phyloP scores from a whole-genome alignment of 306 rosid genomes.

The Cercis canadensis region DNA sequence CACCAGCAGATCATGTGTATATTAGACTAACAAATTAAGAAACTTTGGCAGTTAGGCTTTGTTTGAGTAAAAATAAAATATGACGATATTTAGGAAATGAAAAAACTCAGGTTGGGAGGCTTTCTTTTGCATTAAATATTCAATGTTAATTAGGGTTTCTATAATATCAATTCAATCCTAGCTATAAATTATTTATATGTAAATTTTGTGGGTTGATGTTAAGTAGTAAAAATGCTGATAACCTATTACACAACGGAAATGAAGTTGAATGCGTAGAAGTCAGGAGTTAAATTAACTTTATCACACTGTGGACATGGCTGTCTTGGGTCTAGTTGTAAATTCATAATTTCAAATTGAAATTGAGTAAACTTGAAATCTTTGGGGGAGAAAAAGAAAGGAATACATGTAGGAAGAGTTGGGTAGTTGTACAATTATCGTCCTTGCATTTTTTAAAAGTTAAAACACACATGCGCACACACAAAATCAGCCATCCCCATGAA shows the following conservation, averaged over 20 bases:
- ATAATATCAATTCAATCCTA: too few species aligned
- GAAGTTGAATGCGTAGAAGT: not conserved
- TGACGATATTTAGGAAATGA: too few species aligned
- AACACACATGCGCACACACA: not conserved
- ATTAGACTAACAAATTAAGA: not conserved
- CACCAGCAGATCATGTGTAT: not conserved
- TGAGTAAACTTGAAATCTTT: not conserved
- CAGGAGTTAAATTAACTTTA: not conserved
- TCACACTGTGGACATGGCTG: not conserved
- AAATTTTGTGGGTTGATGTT: too few species aligned
- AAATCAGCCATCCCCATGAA: not conserved
- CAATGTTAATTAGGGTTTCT: too few species aligned
- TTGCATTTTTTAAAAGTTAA: too few species aligned
- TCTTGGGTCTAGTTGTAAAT: not conserved
- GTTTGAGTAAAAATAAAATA: too few species aligned
- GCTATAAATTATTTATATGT: too few species aligned
- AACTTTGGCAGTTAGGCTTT: not conserved
- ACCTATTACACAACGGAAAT: not conserved
- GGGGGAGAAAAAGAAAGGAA: not conserved
- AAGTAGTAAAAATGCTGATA: too few species aligned
- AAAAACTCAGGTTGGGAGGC: too few species aligned
- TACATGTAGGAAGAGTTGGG: too few species aligned
- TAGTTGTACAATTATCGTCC: too few species aligned
- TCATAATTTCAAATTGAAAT: not conserved
- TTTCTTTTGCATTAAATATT: too few species aligned